These are phyloP conservation scores for Colletotrichum liaoningense DNA, from an alignment of 2,329 filamentous ascomycete genomes.

Conservation along the genomic window DNA sequence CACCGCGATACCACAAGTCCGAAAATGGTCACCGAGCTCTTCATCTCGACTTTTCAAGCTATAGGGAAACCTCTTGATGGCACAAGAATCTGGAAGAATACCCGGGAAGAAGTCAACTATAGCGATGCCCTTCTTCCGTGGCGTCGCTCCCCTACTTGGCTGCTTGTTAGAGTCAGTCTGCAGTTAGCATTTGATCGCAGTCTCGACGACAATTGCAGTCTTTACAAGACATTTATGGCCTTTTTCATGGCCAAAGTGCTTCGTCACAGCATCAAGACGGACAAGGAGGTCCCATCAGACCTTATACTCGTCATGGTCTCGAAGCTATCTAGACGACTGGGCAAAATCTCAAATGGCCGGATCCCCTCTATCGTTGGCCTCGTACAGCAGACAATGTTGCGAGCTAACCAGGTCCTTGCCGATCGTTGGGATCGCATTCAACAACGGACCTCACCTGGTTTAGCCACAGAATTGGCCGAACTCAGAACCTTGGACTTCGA, in stretches of 20 bases:
- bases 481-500: conserved; percentile 31
- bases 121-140: conserved; percentile 50
- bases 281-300: conserved; percentile 38
- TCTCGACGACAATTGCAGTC: conserved; percentile 13
- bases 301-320: conserved; percentile 52
- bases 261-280: conserved; percentile 32
- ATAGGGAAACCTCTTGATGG: conserved; percentile 45
- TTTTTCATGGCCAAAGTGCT: conserved; percentile 55
- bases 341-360: conserved; percentile 50
- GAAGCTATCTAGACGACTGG: conserved; percentile 55
- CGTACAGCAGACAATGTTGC: not conserved
- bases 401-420: not conserved
- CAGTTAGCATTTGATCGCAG: conserved; percentile 46
- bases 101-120: conserved; percentile 66
- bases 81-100: conserved; percentile 58
- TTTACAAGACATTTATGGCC: conserved; percentile 65
- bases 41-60: conserved; percentile 52
- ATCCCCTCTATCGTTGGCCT: not conserved
- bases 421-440: not conserved
- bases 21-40: conserved; percentile 62
- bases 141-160: conserved; percentile 65
- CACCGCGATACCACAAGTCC: conserved; percentile 61
- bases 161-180: conserved; percentile 63
- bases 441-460: not conserved
- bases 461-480: not conserved